Base-by-base conservation (phyloP, 1,284 basidiomycete species). In the Rhodofomes roseus region DNA sequence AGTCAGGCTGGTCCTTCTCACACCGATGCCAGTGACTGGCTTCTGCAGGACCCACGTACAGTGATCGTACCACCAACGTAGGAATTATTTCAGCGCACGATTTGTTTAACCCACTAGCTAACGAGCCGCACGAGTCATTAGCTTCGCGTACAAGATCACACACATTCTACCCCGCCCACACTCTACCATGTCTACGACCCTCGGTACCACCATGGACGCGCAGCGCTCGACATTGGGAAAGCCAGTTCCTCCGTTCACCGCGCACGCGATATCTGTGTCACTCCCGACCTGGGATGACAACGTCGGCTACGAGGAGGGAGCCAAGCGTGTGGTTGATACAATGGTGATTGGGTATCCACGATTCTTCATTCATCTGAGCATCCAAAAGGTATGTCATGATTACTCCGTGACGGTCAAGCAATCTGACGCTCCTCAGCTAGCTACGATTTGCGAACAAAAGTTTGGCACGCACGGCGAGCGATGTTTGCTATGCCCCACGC, bases 331-430 rank as follows among this genome's bases (percentile, higher is more conserved):
- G 6, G 72, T 90, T 2, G 83, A 92, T 58, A 80, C 78, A 18
- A 96, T 98, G 95, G 83, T 92, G 58, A 87, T 89, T 4, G 97
- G 96, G n/a, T 99, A 99, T 71, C 97, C 97, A 0, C 81, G 97
- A 52, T 99, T 99, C 78, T 98, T 97, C 73, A 92, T 99, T 57
- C 94, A 98, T 73, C 78, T 86, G 25, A 90, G 83, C 64, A 95
- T 98, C 39, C 86, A 88, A 70, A 93, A 94, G 81, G 95, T 95
- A 68, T 63, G 83, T 72, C 18, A 14, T 23, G 14, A 27, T 25
- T 25, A 25, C 25, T n/a, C 1, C 14, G 4, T 37, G 18, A 18
- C n/a, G 5, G 5, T 36, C 27, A 37, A 9, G 18, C 7, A n/a
- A 44, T 8, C 27, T 48, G 31, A 54, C 46, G 25, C 40, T 14